phyloP scores from a whole-genome alignment of 208 protist genomes.

The Trypanosoma rangeli region DNA sequence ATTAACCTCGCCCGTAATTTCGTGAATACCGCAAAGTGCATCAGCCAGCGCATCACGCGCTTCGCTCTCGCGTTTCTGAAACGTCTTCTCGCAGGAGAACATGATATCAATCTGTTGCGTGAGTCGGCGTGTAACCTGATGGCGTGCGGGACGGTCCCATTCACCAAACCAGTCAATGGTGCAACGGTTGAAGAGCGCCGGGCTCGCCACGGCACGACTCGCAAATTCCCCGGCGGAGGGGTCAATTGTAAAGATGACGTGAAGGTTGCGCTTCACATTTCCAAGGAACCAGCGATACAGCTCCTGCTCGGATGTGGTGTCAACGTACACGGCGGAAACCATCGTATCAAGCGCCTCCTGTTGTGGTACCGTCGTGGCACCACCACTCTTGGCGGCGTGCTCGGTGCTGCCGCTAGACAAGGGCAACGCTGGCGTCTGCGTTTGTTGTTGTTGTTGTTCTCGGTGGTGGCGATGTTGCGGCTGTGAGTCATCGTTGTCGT shows the following conservation, averaged over 20 bases:
- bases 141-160: slow-evolving; percentile 94
- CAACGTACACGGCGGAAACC: slow-evolving; percentile 48
- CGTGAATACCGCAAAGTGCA: slow-evolving; percentile 93
- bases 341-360: slow-evolving; percentile 9
- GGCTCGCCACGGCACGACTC: slow-evolving; percentile 94
- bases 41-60: slow-evolving; percentile 78
- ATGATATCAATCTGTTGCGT: slow-evolving; percentile 91
- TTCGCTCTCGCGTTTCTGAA: slow-evolving; percentile 45
- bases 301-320: slow-evolving; percentile 90
- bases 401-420: not conserved
- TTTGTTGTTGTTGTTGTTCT: slow-evolving; percentile 3
- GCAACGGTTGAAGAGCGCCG: slow-evolving; percentile 99
- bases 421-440: slow-evolving; percentile 2
- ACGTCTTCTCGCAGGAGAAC: slow-evolving; percentile 41
- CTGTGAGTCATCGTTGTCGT: not conserved
- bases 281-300: slow-evolving; percentile 96
- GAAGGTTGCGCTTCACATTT: slow-evolving; percentile 97
- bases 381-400: not conserved
- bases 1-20: slow-evolving; percentile 87
- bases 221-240: slow-evolving; percentile 96
- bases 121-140: slow-evolving; percentile 93
- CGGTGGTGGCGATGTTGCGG: not conserved
- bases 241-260: slow-evolving; percentile 99
- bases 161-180: slow-evolving; percentile 99
- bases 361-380: slow-evolving; percentile 3